These are phyloP conservation scores for Lathyrus sativus DNA, from an alignment of 306 rosid species.

Conservation along the genomic window DNA sequence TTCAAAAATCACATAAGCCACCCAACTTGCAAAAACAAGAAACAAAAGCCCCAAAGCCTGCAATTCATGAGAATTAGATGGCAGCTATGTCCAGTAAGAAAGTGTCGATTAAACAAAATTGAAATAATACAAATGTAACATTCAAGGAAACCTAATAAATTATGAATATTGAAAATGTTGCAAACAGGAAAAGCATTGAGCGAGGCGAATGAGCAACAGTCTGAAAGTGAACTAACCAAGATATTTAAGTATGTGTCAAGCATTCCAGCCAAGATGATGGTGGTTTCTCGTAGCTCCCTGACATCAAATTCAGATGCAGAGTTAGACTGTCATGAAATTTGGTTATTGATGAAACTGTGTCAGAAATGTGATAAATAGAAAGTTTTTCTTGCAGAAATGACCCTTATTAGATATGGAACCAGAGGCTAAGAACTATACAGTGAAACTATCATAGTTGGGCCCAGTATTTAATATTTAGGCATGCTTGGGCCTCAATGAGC, in stretches of 20 bases:
- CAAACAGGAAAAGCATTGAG: conserved; percentile 30
- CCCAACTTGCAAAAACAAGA: conserved; percentile 94
- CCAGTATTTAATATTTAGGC: not conserved
- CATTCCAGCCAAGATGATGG: conserved; percentile 83
- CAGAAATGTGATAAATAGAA: conserved; percentile 3
- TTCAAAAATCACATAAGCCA: conserved; percentile 93
- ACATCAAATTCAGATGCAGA: conserved; percentile 39
- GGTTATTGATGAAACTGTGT: conserved; percentile 14
- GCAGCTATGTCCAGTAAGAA: conserved; percentile 14
- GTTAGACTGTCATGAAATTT: conserved; percentile 33
- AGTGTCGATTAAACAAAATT: conserved; percentile 22
- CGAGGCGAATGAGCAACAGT: conserved; percentile 30
- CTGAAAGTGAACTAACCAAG: conserved; percentile 67
- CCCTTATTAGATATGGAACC: not conserved
- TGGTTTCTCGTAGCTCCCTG: conserved; percentile 77
- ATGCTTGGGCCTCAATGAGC: too few species aligned
- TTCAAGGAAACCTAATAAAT: conserved; percentile 22
- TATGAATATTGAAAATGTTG: conserved; percentile 26
- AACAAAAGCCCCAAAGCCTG: conserved; percentile 88
- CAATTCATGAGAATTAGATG: conserved; percentile 41
- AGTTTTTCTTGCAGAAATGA: conserved; percentile 12
- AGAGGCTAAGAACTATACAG: not conserved
- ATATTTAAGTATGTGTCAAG: conserved; percentile 81
- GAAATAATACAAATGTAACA: conserved; percentile 31
- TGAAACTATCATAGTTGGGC: not conserved